Evolutionary conservation across 306 rosid species (phyloP), one percentile per base, ranked within the genome.

Genomic region (Arachis hypogaea): DNA sequence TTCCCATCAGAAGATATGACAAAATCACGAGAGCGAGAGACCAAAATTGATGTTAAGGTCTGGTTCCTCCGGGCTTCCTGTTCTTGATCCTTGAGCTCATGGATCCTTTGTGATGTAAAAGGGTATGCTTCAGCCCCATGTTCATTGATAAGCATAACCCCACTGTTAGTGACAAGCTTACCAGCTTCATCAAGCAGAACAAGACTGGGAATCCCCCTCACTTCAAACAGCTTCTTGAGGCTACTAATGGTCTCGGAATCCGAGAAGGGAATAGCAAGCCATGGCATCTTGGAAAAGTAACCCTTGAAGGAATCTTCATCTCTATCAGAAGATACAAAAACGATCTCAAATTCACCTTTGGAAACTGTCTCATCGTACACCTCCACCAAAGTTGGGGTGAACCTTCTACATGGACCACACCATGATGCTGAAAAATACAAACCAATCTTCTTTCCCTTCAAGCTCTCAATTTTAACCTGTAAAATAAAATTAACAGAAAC

Each of bases 231-330:
- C 22, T 77, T 81, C 68, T 87, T 83, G 54, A 91, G 78, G 22
- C 63, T 57, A 5, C 29, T 29, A 2, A 82, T 85, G 6, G 80
- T 82, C 11, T 81, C 86, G 0, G 88, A 77, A 84, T 91, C 92
- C 16, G 87, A 80, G 79, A 82, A 88, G 6, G 97, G 92, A 64
- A 91, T 68, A 9, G 95, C 84, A 71, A 91, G 85, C 97, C 97
- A 88, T 40, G 94, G 90, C 94, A 91, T 91, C 82, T 84, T 81
- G 80, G 94, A 81, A 67, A 91, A 88, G 73, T 91, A 91, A 1
- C 41, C 63, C 7, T 79, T 81, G 78, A 88, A 91, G 7, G 88
- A 76, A 16, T 84, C 84, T 0, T 91, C 94, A 52, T 88, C 89
- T 62, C 66, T 58, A 59, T 91, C 97, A 36, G 82, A 82, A 0